Evolutionary conservation across 202 grass and related monocot species (phyloP), one percentile per base, ranked within the genome.

Genomic region (Zizania palustris): DNA sequence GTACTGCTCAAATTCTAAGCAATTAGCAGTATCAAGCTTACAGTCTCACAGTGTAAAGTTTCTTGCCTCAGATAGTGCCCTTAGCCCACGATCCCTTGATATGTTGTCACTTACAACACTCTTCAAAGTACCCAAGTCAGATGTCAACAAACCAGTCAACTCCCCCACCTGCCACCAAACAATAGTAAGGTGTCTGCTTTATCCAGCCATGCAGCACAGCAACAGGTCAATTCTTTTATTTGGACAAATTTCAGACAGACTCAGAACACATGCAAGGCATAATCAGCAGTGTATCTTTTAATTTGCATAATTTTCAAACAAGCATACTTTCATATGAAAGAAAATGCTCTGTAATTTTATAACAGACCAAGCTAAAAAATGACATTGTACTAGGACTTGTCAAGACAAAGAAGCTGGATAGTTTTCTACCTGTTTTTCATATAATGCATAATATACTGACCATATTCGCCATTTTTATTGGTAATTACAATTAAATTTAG

Each of bases 51-150:
- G 77, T 80, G 74, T 88, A 79, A 88, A 83, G 57, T 88, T 78
- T 77, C 87, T 94, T 97, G 89, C 95, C 95, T 97, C 95, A 80
- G 95, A 94, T 53, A 93, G 44, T 82, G 95, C 95, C 85, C 95
- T 94, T 56, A 94, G 78, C 51, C 95, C 95, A 80, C 95, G 91
- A 84, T 97, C 95, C 64, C 91, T 92, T 64, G 95, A 97, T 82
- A 97, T 90, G 88, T 97, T 97, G 35, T 97, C 95, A 74, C 50
- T 92, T 39, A 97, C 89, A 69, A 94, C 39, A 80, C 37, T 88
- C 88, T 97, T 97, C 73, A 97, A 80, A 73, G 91, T 83, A 80
- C 88, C 89, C 87, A 97, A 92, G 77, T 97, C 94, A 80, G 89
- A 88, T 76, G 94, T 93, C 89, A 97, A 92, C 69, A 97, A 78